A percentile compares a stretch with the other conserved stretches of the same genome.
Conservation (phyloP, 129 eudicot genomes). For the Escallonia rubra region DNA sequence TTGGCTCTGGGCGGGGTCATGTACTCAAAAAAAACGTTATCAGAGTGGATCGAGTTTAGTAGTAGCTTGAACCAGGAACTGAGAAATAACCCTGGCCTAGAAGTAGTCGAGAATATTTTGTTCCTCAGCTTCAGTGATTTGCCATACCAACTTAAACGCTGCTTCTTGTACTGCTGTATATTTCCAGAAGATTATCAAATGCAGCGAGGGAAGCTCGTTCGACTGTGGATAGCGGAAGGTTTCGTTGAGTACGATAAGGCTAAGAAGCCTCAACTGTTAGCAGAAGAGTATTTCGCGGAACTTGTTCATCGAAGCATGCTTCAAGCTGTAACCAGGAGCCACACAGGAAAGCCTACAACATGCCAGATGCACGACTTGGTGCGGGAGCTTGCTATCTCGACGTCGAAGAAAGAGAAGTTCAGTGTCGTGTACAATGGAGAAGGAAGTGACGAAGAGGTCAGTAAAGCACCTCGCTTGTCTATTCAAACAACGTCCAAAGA, state of each 20-base stretch:
- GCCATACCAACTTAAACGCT: slow-evolving; percentile 1
- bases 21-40: background rate
- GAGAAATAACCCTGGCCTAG: background rate
- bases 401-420: background rate
- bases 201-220: background rate
- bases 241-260: background rate
- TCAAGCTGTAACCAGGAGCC: background rate
- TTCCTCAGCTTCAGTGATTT: background rate
- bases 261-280: background rate
- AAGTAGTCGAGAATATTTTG: background rate
- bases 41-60: background rate
- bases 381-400: slow-evolving; percentile 16
- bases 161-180: slow-evolving; percentile 11
- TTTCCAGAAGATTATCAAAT: slow-evolving; percentile 7
- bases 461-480: background rate
- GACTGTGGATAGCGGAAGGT: slow-evolving; percentile 13
- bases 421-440: background rate
- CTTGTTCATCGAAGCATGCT: background rate
- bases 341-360: background rate
- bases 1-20: background rate
- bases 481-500: background rate
- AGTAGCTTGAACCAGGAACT: background rate
- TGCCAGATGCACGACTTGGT: slow-evolving; percentile 23
- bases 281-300: slow-evolving; percentile 9
- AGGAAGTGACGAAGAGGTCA: background rate